Conservation (phyloP, 768 basidiomycete genomes). For the Xerocomellus amylosporus region DNA sequence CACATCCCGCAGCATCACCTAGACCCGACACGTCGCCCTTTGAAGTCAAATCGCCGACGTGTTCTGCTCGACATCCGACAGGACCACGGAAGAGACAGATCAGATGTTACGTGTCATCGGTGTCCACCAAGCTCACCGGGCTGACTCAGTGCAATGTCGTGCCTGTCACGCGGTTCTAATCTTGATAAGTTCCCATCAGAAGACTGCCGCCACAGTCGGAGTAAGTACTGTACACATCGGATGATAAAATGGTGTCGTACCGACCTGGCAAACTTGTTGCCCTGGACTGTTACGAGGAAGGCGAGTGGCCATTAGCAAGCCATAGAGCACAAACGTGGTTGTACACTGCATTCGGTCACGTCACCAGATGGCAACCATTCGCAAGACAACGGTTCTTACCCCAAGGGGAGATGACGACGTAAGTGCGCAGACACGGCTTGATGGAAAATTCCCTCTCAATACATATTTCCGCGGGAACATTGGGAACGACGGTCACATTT, state of each 20-base stretch:
- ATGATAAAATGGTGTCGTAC: background rate
- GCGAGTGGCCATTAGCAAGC: background rate
- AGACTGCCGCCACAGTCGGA: background rate
- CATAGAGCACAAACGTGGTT: too few species aligned
- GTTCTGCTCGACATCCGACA: background rate
- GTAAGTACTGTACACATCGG: background rate
- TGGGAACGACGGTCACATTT: background rate
- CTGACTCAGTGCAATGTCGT: conserved; percentile 15
- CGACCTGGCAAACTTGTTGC: background rate
- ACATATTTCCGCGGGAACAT: conserved; percentile 1
- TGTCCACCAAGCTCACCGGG: conserved; percentile 10
- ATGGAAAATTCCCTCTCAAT: background rate
- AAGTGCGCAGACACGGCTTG: background rate
- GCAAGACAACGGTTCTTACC: background rate
- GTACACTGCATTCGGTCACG: too few species aligned
- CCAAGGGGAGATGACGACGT: background rate
- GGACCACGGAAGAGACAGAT: background rate
- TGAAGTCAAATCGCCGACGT: background rate
- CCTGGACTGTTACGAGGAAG: background rate
- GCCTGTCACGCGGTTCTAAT: background rate
- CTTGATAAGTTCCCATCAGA: conserved; percentile 6
- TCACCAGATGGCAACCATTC: background rate
- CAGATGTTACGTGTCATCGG: conserved; percentile 11
- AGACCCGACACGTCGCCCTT: background rate
- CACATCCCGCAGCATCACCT: background rate